Evolutionary conservation across 768 basidiomycete species (phyloP).

Genomic region (Boletus rubescentipes): DNA sequence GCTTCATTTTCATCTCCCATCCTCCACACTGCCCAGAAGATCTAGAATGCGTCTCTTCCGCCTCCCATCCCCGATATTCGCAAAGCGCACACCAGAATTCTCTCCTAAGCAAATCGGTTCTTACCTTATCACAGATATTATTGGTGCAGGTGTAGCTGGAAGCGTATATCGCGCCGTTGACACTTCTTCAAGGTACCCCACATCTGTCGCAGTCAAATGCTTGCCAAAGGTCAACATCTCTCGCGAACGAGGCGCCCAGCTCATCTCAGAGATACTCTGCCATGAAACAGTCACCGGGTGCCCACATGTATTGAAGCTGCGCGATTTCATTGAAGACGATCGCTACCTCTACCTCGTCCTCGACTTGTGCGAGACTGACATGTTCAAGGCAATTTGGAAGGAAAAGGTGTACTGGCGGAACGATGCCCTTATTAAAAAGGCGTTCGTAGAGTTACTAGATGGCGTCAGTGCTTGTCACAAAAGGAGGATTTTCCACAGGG

Average conservation of each 20-base stretch:
- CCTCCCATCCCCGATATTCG: too few species aligned
- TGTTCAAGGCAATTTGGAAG: neutral
- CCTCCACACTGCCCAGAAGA: too few species aligned
- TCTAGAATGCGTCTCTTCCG: too few species aligned
- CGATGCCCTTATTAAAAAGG: neutral
- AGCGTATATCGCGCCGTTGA: neutral
- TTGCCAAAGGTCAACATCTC: neutral
- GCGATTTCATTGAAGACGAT: neutral
- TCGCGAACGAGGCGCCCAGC: neutral
- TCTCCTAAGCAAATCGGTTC: neutral
- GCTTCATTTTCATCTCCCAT: too few species aligned
- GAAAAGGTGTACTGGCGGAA: neutral
- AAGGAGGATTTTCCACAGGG: neutral
- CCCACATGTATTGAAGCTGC: neutral
- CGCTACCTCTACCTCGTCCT: neutral
- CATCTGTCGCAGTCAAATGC: neutral
- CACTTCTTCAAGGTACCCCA: neutral
- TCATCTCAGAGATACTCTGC: neutral
- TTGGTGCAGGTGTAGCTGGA: neutral
- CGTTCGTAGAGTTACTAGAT: neutral
- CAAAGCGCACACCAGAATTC: neutral
- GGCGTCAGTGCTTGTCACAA: neutral
- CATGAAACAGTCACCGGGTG: neutral
- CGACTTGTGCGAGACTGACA: neutral
- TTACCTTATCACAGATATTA: neutral